Base-by-base conservation (phyloP, 225 moss, liverwort and hornwort species). In the Thuidium tamariscinum region DNA sequence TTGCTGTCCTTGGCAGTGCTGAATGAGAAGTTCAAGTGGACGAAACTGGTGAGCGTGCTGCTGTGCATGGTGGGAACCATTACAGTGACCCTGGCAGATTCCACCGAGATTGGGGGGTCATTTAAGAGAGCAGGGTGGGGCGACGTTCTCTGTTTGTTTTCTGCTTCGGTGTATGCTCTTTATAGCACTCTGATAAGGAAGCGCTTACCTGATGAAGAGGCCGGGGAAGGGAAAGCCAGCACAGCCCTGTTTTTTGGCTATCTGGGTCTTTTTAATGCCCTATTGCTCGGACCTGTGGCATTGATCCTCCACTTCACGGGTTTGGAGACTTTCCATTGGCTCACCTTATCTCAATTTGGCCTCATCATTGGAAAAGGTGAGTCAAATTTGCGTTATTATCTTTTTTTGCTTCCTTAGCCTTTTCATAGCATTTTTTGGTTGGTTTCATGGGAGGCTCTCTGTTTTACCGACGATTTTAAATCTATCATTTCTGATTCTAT, bases 171-270 rank as follows among this genome's bases (percentile, higher is more conserved):
- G 14, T 98, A 98, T 83, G 96, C 95, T 41, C 85, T 90, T 21
- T 98, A 98, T 27, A 98, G 91, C 41, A 95, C 92, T 65, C 85
- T 89, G 44, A 75, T 94, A 46, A 84, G 91, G 80, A 93, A 86
- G 65, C 79, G 79, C 18, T 86, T 93, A 57, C 93, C 93, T n/a
- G 89, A 89, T 30, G 93, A 93, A 82, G 92, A 89, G 60, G 87
- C 89, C 29, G 92, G 91, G 23, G 90, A 93, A 89, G 92, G 92
- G 10, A 95, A 88, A 87, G 95, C 94, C 76, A 97, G 95, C 63
- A 98, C 98, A 17, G 95, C 95, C 44, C 90, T 98, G 73, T 95
- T 97, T 66, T 93, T 98, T 48, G 98, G 98, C 61, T 97, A 94
- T 80, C 81, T 98, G 49, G 98, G 98, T 56, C 91, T 98, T 51